Conservation (phyloP, 805 yeast species). For the Wickerhamomyces subpelliculosus region DNA sequence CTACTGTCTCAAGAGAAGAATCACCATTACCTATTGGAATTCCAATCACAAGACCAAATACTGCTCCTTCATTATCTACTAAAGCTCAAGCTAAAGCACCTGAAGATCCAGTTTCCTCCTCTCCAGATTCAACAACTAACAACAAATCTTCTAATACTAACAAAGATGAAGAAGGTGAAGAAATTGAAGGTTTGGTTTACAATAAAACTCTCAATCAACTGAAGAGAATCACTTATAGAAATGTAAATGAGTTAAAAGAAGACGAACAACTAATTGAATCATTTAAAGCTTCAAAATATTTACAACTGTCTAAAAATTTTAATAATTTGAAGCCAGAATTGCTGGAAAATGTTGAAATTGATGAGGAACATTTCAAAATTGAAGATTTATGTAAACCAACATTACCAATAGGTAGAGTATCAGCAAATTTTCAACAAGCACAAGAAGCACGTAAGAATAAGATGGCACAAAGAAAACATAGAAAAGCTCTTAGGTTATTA, state of each 20-base stretch:
- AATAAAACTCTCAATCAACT: too few relatives aligned
- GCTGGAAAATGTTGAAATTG: conserved; percentile 37
- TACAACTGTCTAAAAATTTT: conserved; percentile 31
- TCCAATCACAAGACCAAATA: conserved; percentile 12
- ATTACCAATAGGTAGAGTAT: conserved; percentile 58
- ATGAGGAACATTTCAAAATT: conserved; percentile 51
- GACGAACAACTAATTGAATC: not conserved
- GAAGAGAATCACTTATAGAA: not conserved
- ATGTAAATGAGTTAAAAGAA: too few relatives aligned
- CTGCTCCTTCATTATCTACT: conserved; percentile 8
- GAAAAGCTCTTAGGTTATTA: conserved; percentile 30
- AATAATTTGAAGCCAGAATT: conserved; percentile 27
- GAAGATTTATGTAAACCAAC: conserved; percentile 64
- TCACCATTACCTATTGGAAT: conserved; percentile 9
- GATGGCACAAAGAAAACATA: conserved; percentile 24
- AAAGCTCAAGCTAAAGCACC: conserved; percentile 5
- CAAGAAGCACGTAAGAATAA: conserved; percentile 40
- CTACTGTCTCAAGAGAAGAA: not conserved
- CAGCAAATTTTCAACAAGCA: conserved; percentile 51
- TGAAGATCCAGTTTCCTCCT: not conserved
- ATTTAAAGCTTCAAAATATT: conserved; percentile 22
- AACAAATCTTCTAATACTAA: too few relatives aligned
- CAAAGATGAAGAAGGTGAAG: too few relatives aligned
- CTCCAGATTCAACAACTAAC: not conserved
- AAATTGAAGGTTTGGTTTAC: too few relatives aligned